phyloP scores from a whole-genome alignment of 257 asterid genomes.

The Handroanthus guayacan region DNA sequence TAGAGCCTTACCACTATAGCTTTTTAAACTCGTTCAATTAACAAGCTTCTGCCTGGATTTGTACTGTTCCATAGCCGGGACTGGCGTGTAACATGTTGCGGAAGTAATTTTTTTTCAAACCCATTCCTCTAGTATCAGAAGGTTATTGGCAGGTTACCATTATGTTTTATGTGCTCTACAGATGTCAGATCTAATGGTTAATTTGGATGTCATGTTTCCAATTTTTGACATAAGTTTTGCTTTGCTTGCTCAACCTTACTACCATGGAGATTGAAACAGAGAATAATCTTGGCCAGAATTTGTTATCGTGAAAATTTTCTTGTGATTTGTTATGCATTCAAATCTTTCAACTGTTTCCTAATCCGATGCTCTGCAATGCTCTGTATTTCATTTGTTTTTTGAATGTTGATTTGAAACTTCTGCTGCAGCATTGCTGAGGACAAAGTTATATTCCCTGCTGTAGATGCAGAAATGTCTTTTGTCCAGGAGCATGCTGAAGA shows the following conservation, averaged over 20 bases:
- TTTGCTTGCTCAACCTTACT: background rate
- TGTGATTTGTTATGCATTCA: background rate
- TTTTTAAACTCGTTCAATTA: background rate
- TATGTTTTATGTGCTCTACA: background rate
- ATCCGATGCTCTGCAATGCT: background rate
- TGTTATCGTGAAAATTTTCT: background rate
- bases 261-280: background rate
- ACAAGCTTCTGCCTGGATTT: background rate
- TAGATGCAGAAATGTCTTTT: slow-evolving; percentile 86
- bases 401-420: slow-evolving; percentile 18
- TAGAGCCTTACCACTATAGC: background rate
- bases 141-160: background rate
- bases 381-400: slow-evolving; percentile 12
- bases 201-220: background rate
- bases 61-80: background rate
- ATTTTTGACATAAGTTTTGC: background rate
- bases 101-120: background rate
- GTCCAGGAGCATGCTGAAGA: slow-evolving; percentile 96
- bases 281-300: background rate
- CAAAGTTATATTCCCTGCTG: slow-evolving; percentile 93
- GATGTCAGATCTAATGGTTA: background rate
- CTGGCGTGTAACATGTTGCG: background rate
- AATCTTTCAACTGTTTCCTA: background rate
- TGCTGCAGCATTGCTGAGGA: slow-evolving; percentile 98
- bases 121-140: background rate